phyloP scores from a whole-genome alignment of 306 rosid genomes.

The Glycine tomentella region DNA sequence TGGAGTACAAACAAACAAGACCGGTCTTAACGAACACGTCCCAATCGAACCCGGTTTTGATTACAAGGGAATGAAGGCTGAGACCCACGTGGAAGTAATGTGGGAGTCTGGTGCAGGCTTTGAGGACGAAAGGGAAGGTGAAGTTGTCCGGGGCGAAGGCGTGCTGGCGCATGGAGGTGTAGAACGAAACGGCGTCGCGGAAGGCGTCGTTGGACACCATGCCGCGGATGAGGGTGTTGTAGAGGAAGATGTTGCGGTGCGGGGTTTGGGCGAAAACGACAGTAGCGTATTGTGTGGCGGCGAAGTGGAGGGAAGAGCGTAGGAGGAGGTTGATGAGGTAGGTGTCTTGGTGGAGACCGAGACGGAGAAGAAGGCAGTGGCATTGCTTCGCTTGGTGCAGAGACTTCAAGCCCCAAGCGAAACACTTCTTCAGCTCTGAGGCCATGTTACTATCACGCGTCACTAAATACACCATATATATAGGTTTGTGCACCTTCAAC shows the following conservation, averaged over 20 bases:
- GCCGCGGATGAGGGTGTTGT: slow-evolving; percentile 74
- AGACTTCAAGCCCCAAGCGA: slow-evolving; percentile 55
- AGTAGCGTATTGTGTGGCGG: slow-evolving; percentile 47
- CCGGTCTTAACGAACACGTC: slow-evolving; percentile 73
- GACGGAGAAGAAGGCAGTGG: slow-evolving; percentile 68
- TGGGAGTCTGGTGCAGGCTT: slow-evolving; percentile 64
- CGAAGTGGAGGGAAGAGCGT: slow-evolving; percentile 51
- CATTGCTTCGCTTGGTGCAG: slow-evolving; percentile 60
- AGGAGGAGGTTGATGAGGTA: slow-evolving; percentile 60
- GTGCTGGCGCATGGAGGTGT: slow-evolving; percentile 51
- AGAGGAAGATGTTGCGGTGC: slow-evolving; percentile 57
- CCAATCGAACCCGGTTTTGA: slow-evolving; percentile 62
- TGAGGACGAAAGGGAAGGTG: slow-evolving; percentile 71
- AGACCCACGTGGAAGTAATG: slow-evolving; percentile 54
- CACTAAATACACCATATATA: background rate
- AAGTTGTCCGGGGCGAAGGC: slow-evolving; percentile 56
- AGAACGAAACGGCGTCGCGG: slow-evolving; percentile 49
- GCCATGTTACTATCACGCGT: background rate
- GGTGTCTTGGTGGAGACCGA: slow-evolving; percentile 60
- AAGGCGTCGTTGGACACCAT: slow-evolving; percentile 62
- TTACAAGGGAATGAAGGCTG: slow-evolving; percentile 59
- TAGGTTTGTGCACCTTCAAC: too few relatives aligned
- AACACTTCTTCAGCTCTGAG: slow-evolving; percentile 53
- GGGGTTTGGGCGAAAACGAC: slow-evolving; percentile 55
- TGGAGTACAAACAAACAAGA: slow-evolving; percentile 58